A percentile compares a stretch with the other conserved stretches of the same genome.
Evolutionary conservation across 1,284 basidiomycete species (phyloP).

Genomic region (Fomes fomentarius): DNA sequence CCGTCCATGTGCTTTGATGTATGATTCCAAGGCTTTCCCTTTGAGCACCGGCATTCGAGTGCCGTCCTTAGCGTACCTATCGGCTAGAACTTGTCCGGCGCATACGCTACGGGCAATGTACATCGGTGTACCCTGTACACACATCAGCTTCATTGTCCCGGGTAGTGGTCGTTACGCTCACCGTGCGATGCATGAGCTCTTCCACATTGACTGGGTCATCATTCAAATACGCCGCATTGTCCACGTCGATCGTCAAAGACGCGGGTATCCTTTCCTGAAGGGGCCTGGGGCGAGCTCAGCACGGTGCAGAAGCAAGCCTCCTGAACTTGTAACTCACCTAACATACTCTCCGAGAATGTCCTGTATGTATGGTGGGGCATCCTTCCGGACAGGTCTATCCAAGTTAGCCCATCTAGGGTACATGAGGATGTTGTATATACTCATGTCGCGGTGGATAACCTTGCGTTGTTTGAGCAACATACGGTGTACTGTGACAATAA

Average conservation of each 20-base stretch:
- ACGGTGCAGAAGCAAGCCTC: no score
- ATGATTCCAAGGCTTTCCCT: not conserved
- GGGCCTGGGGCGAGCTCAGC: not conserved
- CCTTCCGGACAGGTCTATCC: not conserved
- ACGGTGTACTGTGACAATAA: constrained; percentile 1
- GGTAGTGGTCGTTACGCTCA: not conserved
- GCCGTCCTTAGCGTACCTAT: no score
- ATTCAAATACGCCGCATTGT: not conserved
- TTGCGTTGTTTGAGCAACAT: not conserved
- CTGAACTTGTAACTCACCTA: no score
- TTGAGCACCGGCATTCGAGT: not conserved
- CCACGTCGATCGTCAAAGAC: not conserved
- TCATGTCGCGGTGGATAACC: constrained; percentile 14
- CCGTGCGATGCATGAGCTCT: not conserved
- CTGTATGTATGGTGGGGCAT: not conserved
- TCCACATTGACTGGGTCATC: not conserved
- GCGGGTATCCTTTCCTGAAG: not conserved
- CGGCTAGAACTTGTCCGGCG: not conserved
- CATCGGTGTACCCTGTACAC: constrained; percentile 9
- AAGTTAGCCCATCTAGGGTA: constrained; percentile 1
- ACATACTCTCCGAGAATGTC: not conserved
- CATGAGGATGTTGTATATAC: constrained; percentile 10
- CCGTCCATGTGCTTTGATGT: not conserved
- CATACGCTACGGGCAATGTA: constrained; percentile 12
- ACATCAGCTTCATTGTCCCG: not conserved